Evolutionary conservation across 2,329 filamentous ascomycete species (phyloP).

Genomic region (Sphaceloma murrayae): DNA sequence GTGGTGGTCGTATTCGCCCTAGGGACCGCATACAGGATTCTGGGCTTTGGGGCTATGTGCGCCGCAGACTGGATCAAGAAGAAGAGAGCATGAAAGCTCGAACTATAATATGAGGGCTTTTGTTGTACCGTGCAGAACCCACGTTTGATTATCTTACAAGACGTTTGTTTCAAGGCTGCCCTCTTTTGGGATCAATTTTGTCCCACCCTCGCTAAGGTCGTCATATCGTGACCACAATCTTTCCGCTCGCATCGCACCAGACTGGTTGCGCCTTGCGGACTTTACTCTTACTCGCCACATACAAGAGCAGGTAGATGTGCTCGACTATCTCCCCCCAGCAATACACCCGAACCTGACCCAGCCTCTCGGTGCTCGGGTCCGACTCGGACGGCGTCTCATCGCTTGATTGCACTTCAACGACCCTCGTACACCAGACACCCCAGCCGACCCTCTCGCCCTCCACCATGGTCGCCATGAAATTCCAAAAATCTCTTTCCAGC

Average conservation of each 20-base stretch:
- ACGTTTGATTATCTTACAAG: too few relatives aligned
- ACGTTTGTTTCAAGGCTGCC: too few relatives aligned
- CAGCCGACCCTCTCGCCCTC: conserved; percentile 53
- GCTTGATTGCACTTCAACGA: conserved; percentile 18
- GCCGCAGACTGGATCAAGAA: conserved; percentile 7
- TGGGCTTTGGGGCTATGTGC: conserved; percentile 1
- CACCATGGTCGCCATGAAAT: conserved; percentile 52
- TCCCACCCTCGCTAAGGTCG: neutral
- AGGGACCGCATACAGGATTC: conserved; percentile 12
- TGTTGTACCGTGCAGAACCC: too few relatives aligned
- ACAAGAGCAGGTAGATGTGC: conserved; percentile 67
- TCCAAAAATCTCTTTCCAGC: conserved; percentile 50
- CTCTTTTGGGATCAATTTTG: too few relatives aligned
- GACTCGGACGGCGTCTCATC: conserved; percentile 22
- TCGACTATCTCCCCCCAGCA: conserved; percentile 67
- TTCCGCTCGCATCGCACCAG: conserved; percentile 59
- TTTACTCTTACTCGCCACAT: conserved; percentile 57
- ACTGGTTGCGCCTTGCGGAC: conserved; percentile 48
- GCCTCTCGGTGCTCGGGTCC: too few relatives aligned
- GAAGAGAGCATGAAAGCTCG: neutral
- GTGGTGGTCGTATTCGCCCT: conserved; percentile 23
- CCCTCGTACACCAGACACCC: conserved; percentile 50
- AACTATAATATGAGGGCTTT: too few relatives aligned
- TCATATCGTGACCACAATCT: conserved; percentile 44
- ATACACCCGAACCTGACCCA: conserved; percentile 52